Evolutionary conservation across 1,284 basidiomycete species (phyloP).

Genomic region (Cystobasidium pallidum): DNA sequence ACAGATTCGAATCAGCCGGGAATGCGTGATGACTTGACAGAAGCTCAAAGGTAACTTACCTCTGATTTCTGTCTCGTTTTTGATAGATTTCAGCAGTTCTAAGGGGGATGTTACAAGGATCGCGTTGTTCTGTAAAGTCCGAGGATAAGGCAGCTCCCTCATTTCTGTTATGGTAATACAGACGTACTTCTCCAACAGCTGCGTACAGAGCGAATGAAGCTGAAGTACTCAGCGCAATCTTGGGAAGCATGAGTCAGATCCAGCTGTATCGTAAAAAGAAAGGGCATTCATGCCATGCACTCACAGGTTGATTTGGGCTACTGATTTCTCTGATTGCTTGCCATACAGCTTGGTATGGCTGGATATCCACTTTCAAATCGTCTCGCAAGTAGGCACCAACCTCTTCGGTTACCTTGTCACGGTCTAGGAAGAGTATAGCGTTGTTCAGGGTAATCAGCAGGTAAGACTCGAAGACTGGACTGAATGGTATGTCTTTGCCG

Average conservation of each 20-base stretch:
- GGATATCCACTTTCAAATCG: conserved; percentile 57
- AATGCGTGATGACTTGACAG: neutral
- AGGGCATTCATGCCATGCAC: neutral
- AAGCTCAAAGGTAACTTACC: neutral
- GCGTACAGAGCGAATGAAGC: conserved; percentile 76
- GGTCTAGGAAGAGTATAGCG: conserved; percentile 71
- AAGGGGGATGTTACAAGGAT: conserved; percentile 69
- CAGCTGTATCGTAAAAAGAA: conserved; percentile 1
- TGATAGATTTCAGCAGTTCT: conserved; percentile 68
- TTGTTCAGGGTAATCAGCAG: conserved; percentile 69
- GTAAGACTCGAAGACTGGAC: conserved; percentile 86
- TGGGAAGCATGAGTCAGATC: conserved; percentile 9
- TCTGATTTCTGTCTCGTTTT: conserved; percentile 35
- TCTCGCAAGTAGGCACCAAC: conserved; percentile 63
- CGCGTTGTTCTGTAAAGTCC: conserved; percentile 59
- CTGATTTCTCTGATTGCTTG: conserved; percentile 61
- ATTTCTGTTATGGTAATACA: neutral
- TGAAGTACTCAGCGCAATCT: conserved; percentile 60
- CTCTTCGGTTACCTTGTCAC: conserved; percentile 64
- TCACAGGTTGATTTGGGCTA: neutral
- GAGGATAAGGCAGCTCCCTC: neutral
- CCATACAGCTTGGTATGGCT: conserved; percentile 64
- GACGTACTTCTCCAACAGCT: conserved; percentile 65
- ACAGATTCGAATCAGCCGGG: neutral
- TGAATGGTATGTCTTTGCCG: conserved; percentile 80